Evolutionary conservation across 768 basidiomycete species (phyloP), one percentile per base, ranked within the genome.

Genomic region (Lepiota brunneoincarnata): DNA sequence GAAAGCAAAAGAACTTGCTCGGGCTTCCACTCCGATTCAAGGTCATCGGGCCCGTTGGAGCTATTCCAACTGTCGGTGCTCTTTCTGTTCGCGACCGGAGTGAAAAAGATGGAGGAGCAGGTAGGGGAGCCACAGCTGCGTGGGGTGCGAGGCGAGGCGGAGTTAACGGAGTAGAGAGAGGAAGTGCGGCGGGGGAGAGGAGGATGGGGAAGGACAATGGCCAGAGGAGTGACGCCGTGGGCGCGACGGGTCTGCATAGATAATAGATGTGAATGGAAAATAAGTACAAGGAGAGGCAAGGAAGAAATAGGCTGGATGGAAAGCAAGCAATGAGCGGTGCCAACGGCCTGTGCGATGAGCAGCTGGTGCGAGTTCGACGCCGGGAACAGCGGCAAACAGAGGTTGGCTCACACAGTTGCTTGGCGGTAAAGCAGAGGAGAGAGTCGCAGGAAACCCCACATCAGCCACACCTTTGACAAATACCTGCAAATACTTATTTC

Each of bases 41-140:
- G 72, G 39, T 87, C 87, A 58, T 84, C 83, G 6, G 75, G 48
- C 18, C 48, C 74, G 57, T 83, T 90, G 18, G 90, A 91, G 62
- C 87, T 89, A 67, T 86, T 88, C 89, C 89, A 91, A 67, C 89
- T 91, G 67, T 90, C 87, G 1, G 85, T 84, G 68, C 88, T 90
- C 68, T 84, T 86, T 59, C 89, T 73, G 71, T 84, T 77, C 55
- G 71, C 54, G 18, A 74, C 66, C 1, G 76, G 62, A 3, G 76
- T 65, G 53, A 84, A 77, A 56, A 86, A 67, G 52, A 83, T 69
- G 53, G 83, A 75, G 2, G 81, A 75, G 48, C 77, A 75, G 58
- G 65, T 64, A 26, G 84, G 82, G 3, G 84, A 83, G 58, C 75
- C 75, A 63, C 76, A 78, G 49, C 76, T 78, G 40, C 73, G 72